Conservation (phyloP, 1,284 basidiomycete species). For the Boletus smithii region DNA sequence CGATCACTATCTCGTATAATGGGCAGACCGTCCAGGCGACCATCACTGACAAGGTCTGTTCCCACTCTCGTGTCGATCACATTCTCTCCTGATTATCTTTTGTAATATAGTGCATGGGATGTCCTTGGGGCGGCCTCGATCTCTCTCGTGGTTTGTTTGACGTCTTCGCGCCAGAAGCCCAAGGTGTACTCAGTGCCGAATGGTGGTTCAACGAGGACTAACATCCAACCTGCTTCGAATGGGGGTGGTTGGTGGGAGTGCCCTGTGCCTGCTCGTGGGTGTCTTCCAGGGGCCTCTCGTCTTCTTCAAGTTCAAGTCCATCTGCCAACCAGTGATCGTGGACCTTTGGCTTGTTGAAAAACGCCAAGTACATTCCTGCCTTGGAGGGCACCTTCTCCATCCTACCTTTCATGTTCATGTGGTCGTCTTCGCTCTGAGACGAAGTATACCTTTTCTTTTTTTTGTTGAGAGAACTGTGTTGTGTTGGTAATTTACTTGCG, state of each 20-base stretch:
- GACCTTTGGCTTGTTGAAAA: not conserved
- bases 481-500: not conserved
- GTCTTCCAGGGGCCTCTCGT: not conserved
- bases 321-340: not conserved
- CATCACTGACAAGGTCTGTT: constrained; percentile 63
- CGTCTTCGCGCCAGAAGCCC: constrained; percentile 44
- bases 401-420: constrained; percentile 5
- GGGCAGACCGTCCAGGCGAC: constrained; percentile 58
- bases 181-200: constrained; percentile 53
- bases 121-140: constrained; percentile 74
- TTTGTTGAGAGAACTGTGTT: not conserved
- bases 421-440: not conserved
- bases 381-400: too few species aligned
- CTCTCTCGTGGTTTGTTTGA: constrained; percentile 74
- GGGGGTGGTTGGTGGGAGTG: not conserved
- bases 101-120: constrained; percentile 59
- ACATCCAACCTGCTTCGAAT: not conserved
- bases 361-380: too few species aligned
- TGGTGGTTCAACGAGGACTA: constrained; percentile 51
- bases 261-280: not conserved
- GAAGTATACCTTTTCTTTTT: not conserved
- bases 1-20: constrained; percentile 58
- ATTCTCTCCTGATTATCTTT: constrained; percentile 1
- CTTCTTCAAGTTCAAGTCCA: not conserved
- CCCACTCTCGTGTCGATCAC: constrained; percentile 1